Base-by-base conservation (phyloP, 805 yeast species). In the Metschnikowia arizonensis region DNA sequence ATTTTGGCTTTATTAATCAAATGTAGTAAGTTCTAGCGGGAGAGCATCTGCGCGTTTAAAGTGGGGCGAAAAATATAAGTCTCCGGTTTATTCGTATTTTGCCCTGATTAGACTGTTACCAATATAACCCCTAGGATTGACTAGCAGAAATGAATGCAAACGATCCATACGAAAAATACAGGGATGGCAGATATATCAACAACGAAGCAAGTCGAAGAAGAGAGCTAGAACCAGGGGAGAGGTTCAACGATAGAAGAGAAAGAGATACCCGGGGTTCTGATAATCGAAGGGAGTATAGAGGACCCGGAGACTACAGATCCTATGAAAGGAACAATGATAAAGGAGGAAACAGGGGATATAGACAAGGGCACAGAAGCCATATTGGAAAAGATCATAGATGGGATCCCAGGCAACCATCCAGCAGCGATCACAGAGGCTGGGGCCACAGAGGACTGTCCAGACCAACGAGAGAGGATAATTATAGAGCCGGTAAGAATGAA, bases 331-430 rank as follows among this genome's bases (percentile, higher is more conserved):
- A 10, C 3, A 29, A 14, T 11, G 42, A 40, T 14, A 25, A 31
- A 25, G 32, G 36, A 25, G 32, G 35, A 21, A 23, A 18, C 30
- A 11, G 43, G 10, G n/a, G 57, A 36, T 52, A 56, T 29, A 47
- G 53, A 31, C 49, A 56, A 26, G 42, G 42, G 3, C 26, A 53
- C 35, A 33, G 50, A 12, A 46, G 50, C 3, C 46, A 55, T 12
- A 45, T 53, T 21, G 49, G 52, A 17, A 49, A 64, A 32, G 58
- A 57, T 25, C 47, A 54, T 14, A 56, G 52, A 19, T 28, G 24
- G 31, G 40, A 37, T n/a, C 25, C 21, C n/a, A 37, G 40, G n/a
- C 29, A 37, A 36, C n/a, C 47, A 40, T 24, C 33, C 49, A 33
- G 47, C 33, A 23, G 32, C n/a, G 30, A 43, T 18, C 11, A 25